Evolutionary conservation across 73 alveolate genomes (phyloP).

Genomic region (Halteria grandinella): DNA sequence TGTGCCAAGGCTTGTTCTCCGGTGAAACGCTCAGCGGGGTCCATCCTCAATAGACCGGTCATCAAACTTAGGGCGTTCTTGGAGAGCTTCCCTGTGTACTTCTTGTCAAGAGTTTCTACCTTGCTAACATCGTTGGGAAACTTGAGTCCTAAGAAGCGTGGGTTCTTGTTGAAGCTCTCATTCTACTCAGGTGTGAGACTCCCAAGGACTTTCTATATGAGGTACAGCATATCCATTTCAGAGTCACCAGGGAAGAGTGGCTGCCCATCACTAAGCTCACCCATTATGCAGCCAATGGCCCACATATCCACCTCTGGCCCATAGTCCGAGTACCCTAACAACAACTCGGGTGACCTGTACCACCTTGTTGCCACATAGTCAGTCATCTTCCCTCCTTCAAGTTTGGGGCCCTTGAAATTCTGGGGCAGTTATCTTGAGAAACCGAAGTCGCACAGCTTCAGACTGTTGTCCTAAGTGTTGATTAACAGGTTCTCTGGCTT

Average conservation of each 20-base stretch:
- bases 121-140: constrained; percentile 87
- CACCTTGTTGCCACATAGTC: constrained; percentile 84
- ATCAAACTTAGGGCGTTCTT: constrained; percentile 80
- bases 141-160: constrained; percentile 78
- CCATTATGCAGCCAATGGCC: constrained; percentile 95
- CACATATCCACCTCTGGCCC: constrained; percentile 92
- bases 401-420: constrained; percentile 53
- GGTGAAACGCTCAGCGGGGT: constrained; percentile 86
- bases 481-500: constrained; percentile 85
- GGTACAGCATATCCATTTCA: constrained; percentile 79
- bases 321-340: constrained; percentile 80
- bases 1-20: constrained; percentile 87
- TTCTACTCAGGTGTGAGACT: constrained; percentile 81
- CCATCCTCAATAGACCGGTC: constrained; percentile 86
- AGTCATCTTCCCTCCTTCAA: constrained; percentile 64
- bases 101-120: constrained; percentile 94
- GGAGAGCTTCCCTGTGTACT: constrained; percentile 86
- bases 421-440: constrained; percentile 76
- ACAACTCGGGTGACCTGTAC: constrained; percentile 92
- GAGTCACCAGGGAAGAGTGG: constrained; percentile 90
- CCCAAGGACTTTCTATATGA: constrained; percentile 84
- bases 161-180: constrained; percentile 83
- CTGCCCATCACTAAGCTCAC: constrained; percentile 88
- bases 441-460: constrained; percentile 90
- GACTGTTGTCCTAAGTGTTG: constrained; percentile 55